Conservation (phyloP, 306 rosid genomes). For the Cucumis hystrix region DNA sequence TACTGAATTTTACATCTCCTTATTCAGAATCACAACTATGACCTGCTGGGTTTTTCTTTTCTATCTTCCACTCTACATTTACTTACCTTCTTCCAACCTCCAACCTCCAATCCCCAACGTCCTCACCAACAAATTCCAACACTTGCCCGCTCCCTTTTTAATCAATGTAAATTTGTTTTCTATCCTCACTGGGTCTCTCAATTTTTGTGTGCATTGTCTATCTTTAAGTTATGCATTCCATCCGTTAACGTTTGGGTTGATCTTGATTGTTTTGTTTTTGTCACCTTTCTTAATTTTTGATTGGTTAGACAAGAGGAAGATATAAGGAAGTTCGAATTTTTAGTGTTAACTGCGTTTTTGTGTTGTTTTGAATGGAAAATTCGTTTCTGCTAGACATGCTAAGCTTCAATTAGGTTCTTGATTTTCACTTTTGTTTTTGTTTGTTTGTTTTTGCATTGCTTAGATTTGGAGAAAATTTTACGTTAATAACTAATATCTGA, state of each 20-base stretch:
- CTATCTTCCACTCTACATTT: neutral
- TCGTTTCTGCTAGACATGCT: neutral
- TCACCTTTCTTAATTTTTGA: neutral
- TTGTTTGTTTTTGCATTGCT: neutral
- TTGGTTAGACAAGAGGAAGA: neutral
- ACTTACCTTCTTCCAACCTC: neutral
- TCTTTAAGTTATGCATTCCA: neutral
- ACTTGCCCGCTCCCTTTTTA: neutral
- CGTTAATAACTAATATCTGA: neutral
- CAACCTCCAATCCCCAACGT: neutral
- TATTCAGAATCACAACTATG: no score
- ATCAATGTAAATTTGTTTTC: neutral
- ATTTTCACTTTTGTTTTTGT: neutral
- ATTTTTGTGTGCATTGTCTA: neutral
- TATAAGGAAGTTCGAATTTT: neutral
- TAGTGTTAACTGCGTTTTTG: neutral
- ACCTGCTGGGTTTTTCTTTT: neutral
- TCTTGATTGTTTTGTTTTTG: neutral
- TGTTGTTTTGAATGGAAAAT: neutral
- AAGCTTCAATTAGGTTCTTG: neutral
- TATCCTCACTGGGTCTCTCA: neutral
- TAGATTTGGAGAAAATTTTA: neutral
- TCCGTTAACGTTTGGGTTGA: neutral
- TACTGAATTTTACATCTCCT: neutral
- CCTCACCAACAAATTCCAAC: neutral